These are phyloP conservation scores for Malassezia psittaci DNA, from an alignment of 1,284 basidiomycete species.

Conservation along the genomic window DNA sequence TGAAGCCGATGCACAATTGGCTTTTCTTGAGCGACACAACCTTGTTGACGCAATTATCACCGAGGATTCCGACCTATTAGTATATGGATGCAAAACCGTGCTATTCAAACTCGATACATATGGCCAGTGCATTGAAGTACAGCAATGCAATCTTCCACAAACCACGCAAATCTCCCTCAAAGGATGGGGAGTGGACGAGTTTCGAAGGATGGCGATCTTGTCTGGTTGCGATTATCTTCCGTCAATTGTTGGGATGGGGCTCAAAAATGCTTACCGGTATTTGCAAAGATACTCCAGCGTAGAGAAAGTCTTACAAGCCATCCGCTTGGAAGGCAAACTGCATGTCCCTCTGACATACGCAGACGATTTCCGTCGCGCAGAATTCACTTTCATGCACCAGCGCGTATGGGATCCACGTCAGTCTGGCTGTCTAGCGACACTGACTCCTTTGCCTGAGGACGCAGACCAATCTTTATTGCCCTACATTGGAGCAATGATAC, in stretches of 20 bases:
- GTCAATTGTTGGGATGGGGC: constrained; percentile 49
- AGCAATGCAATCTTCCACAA: constrained; percentile 64
- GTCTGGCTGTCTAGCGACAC: constrained; percentile 21
- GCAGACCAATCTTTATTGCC: constrained; percentile 24
- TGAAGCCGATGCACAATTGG: constrained; percentile 94
- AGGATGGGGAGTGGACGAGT: constrained; percentile 80
- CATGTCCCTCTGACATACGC: constrained; percentile 60
- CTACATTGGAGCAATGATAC: constrained; percentile 34
- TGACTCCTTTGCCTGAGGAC: constrained; percentile 34
- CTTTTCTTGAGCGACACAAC: constrained; percentile 74
- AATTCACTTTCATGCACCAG: constrained; percentile 88
- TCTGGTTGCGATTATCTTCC: constrained; percentile 84
- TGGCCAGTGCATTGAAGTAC: constrained; percentile 67
- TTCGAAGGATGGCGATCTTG: constrained; percentile 89
- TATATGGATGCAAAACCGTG: constrained; percentile 82
- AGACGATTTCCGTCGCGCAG: constrained; percentile 60
- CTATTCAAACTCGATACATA: constrained; percentile 45
- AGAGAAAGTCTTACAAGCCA: constrained; percentile 69
- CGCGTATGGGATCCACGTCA: constrained; percentile 70
- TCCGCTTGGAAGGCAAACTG: constrained; percentile 76
- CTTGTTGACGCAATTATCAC: constrained; percentile 86
- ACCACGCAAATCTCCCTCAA: constrained; percentile 66
- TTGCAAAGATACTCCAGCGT: constrained; percentile 74
- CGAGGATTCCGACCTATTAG: constrained; percentile 94
- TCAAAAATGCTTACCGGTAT: constrained; percentile 78